Base-by-base conservation (phyloP, 2,329 filamentous ascomycete genomes). In the Ilyonectria sp. region DNA sequence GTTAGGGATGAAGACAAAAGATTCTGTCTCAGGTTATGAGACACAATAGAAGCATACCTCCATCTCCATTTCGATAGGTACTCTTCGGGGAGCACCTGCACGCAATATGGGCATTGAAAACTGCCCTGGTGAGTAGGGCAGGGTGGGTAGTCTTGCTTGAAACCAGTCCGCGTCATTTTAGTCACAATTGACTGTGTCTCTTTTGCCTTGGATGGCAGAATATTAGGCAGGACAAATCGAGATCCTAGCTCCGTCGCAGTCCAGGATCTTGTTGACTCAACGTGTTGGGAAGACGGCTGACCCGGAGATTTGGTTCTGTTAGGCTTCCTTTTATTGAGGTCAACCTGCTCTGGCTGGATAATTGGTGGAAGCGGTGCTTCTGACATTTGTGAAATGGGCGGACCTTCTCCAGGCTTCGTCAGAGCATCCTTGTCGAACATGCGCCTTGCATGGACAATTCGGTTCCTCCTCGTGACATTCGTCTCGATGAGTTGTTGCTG, bases 141-240 rank as follows among this genome's bases (percentile, higher is more conserved):
- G 17, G 21, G 17, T n/a, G 60, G 60, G 23, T 62, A 62, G 19
- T 62, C 60, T 47, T 62, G 60, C 26, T 47, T 56, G 21, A 23
- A 15, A 21, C 60, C 60, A 10, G 60, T 62, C 47, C 31, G 60
- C 19, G 60, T 63, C 29, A 63, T 57, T 19, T 57, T 63, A 8
- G 50, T 63, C 6, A 26, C 60, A n/a, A 57, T 26, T 15, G 60
- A 63, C 15, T 17, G 37, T 21, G 40, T 21, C 50, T 19, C 19
- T 26, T 47, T 47, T 47, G 44, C 19, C 8, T 23, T 26, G 3
- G 15, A 19, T 55, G 52, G 11, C 50, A 43, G 5, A 8, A 53
- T 15, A 53, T n/a, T n/a, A 52, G 52, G 52, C 7, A 55, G 29
- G 11, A 55, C 52, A 21, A 55, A 55, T 21, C n/a, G 26, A 21